Conservation (phyloP, 768 basidiomycete species). For the Naganishia onofrii region DNA sequence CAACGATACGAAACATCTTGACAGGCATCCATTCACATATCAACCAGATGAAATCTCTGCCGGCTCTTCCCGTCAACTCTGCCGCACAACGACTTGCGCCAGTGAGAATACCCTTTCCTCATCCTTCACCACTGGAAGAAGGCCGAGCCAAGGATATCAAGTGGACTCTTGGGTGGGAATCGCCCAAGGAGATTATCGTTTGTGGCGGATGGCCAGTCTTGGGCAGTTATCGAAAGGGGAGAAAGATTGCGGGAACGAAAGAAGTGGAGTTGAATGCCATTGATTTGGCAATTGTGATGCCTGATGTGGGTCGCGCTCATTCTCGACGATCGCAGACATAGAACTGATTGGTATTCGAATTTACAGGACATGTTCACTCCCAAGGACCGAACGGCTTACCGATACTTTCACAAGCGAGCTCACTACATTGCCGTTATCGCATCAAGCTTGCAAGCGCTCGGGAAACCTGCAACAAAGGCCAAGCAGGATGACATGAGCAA, state of each 20-base stretch:
- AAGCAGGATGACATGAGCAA: conserved; percentile 27
- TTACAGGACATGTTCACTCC: conserved; percentile 75
- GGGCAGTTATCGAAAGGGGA: conserved; percentile 69
- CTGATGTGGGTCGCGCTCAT: conserved; percentile 59
- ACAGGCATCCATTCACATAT: conserved; percentile 73
- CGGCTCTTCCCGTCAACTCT: conserved; percentile 65
- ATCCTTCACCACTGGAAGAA: conserved; percentile 58
- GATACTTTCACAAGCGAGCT: conserved; percentile 88
- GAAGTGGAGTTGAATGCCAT: conserved; percentile 62
- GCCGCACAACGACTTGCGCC: conserved; percentile 57
- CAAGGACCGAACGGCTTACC: conserved; percentile 84
- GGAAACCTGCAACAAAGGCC: conserved; percentile 25
- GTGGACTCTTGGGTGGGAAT: conserved; percentile 81
- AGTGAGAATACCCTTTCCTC: conserved; percentile 64
- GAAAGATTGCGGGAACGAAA: conserved; percentile 61
- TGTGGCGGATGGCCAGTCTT: conserved; percentile 85
- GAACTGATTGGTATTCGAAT: neutral
- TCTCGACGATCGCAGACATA: neutral
- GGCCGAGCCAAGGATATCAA: conserved; percentile 66
- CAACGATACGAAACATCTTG: conserved; percentile 60
- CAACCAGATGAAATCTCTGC: conserved; percentile 60
- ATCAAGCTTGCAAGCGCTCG: conserved; percentile 51
- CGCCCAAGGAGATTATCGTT: conserved; percentile 70
- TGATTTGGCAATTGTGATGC: conserved; percentile 85
- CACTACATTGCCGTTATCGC: conserved; percentile 83